These are phyloP conservation scores for Eucalyptus cloeziana DNA, from an alignment of 345 rosid species.

Conservation along the genomic window DNA sequence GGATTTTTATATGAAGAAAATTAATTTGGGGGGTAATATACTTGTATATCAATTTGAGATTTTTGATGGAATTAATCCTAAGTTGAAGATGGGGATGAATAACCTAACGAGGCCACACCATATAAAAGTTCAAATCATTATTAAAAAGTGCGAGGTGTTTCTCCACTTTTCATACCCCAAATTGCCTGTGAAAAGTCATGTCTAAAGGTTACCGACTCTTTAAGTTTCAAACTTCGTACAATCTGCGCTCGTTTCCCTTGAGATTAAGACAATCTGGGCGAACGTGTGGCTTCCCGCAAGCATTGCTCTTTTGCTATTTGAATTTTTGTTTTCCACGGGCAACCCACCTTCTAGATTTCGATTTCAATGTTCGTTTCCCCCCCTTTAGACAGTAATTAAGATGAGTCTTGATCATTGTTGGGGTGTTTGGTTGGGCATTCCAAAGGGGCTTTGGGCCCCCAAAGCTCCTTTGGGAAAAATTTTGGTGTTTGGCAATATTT, in stretches of 20 bases:
- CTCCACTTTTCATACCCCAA: neutral
- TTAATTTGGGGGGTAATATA: neutral
- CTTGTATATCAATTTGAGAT: rapidly evolving
- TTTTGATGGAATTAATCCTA: neutral
- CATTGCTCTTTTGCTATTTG: neutral
- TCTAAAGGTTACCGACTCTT: neutral
- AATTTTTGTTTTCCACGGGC: neutral
- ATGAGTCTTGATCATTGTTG: neutral
- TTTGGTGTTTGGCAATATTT: too few relatives aligned
- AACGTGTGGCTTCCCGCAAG: neutral
- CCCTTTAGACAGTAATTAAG: neutral
- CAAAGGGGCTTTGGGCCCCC: too few relatives aligned
- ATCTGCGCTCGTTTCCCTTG: neutral
- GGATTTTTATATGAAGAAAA: neutral
- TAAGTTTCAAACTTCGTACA: neutral
- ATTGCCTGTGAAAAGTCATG: neutral
- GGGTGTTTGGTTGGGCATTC: too few relatives aligned
- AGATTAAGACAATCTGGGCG: neutral
- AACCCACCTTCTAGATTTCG: neutral
- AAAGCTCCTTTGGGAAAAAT: too few relatives aligned
- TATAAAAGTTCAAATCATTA: neutral
- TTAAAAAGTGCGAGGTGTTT: neutral
- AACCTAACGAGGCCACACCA: neutral
- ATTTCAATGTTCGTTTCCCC: neutral
- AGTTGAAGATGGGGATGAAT: neutral